Base-by-base conservation (phyloP, 2,329 filamentous ascomycete species). In the Venturia aucupariae region DNA sequence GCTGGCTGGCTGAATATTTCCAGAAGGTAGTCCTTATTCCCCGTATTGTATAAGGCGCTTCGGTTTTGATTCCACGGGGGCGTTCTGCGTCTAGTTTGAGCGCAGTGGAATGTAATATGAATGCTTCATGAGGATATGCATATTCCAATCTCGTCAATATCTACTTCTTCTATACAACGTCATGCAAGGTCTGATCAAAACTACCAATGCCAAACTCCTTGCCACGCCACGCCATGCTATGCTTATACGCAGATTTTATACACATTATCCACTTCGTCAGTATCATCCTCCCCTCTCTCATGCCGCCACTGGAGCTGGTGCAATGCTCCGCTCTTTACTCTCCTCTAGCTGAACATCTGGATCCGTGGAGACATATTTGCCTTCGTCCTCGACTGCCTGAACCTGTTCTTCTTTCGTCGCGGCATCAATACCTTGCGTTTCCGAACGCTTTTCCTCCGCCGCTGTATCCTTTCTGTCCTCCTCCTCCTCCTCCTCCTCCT, bases 331-430 rank as follows among this genome's bases (percentile, higher is more conserved):
- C 51, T 57, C 51, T 6, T 24, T 15, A 11, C 22, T 24, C 10
- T 51, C 24, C 11, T 51, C 46, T 22, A 51, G 5, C n/a, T 35
- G 51, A 22, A 57, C 3, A 35, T 57, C 17, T 10, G 51, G 27
- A 35, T 57, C 27, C 15, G 51, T 35, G 19, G 51, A 35, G 15
- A 32, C 17, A 19, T 57, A 15, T 48, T 57, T 22, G 19, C 46
- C 63, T 32, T 44, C 59, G 15, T 66, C 62, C 22, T 64, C 62
- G 22, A 32, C 41, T 30, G 60, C 51, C 24, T 22, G 27, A 22
- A 35, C 57, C 35, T 54, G 32, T 3, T 39, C 27, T 35, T 41
- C 64, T 41, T 62, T 19, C 32, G 19, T 35, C 13, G 51, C 51
- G 10, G 30, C 27, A 35, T 32, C 51, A 11, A 35, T 22, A n/a